Percentiles rank a stretch among this genome's conserved stretches.
These are phyloP conservation scores for Haplographium delicatum DNA, from an alignment of 495 filamentous ascomycete species.

Conservation along the genomic window DNA sequence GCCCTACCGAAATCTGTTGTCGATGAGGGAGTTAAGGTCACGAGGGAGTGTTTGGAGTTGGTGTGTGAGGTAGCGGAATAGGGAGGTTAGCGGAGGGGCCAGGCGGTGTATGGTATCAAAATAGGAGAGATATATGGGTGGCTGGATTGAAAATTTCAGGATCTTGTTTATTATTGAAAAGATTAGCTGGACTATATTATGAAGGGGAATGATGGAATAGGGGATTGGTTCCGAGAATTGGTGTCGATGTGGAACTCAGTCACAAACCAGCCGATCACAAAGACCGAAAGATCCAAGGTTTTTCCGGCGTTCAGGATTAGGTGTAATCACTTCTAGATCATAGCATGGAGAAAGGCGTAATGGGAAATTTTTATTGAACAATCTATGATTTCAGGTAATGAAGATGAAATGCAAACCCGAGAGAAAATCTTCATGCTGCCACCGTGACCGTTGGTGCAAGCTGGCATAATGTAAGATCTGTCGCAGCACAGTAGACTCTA, in stretches of 20 bases:
- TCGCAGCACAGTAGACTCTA: slow-evolving; percentile 12
- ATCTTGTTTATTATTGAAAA: too few species aligned
- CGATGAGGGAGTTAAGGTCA: slow-evolving; percentile 47
- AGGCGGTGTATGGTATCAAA: too few species aligned
- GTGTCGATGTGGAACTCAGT: too few species aligned
- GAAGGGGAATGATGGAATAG: too few species aligned
- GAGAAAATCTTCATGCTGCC: background rate
- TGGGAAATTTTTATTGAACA: background rate
- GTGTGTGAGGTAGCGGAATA: slow-evolving; percentile 39
- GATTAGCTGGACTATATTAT: too few species aligned
- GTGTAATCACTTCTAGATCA: background rate
- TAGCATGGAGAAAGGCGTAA: background rate
- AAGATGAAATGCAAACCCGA: slow-evolving; percentile 4
- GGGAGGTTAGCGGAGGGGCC: too few species aligned
- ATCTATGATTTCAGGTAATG: background rate
- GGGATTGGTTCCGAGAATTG: too few species aligned
- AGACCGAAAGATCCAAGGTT: too few species aligned
- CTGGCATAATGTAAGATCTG: background rate
- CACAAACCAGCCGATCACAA: too few species aligned
- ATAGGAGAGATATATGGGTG: too few species aligned
- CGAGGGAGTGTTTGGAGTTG: slow-evolving; percentile 43
- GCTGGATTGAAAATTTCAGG: too few species aligned
- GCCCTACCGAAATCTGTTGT: slow-evolving; percentile 45
- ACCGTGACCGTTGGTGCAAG: background rate
- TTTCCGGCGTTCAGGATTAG: too few species aligned